A percentile compares a stretch with the other conserved stretches of the same genome.
phyloP scores from a whole-genome alignment of 73 alveolate species.

The Symbiodinium pilosum region DNA sequence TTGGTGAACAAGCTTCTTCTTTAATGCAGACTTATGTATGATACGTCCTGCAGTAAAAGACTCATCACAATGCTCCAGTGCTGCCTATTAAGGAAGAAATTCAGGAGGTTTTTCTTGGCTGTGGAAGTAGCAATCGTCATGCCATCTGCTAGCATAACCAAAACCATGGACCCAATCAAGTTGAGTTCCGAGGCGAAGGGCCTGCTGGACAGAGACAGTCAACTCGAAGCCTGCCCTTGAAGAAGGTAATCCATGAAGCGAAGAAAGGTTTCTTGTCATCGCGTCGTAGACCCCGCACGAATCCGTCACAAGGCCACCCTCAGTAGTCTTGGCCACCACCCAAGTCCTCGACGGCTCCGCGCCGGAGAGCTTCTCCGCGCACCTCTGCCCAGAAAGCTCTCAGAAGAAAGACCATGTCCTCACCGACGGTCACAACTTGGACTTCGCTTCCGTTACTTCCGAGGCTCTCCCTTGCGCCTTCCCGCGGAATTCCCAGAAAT shows the following conservation, averaged over 20 bases:
- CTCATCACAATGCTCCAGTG: neutral
- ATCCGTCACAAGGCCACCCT: neutral
- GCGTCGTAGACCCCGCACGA: constrained; percentile 5
- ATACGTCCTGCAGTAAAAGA: neutral
- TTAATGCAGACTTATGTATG: neutral
- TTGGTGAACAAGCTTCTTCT: neutral
- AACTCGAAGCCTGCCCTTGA: neutral
- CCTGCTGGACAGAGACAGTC: neutral
- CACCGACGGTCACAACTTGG: neutral
- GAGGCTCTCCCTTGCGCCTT: constrained; percentile 8
- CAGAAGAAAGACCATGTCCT: no score
- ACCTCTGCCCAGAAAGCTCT: neutral
- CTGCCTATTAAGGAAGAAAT: neutral
- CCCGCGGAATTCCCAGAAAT: neutral
- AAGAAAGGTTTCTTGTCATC: neutral
- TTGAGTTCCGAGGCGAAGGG: neutral
- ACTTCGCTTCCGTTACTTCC: constrained; percentile 25
- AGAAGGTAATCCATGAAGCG: neutral
- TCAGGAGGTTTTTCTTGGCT: neutral
- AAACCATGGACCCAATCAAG: constrained; percentile 12
- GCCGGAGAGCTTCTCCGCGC: neutral
- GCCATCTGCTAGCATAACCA: neutral
- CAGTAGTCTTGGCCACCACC: neutral
- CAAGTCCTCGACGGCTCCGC: neutral
- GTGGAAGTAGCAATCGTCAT: neutral